Evolutionary conservation across 108 stramenopile genomes (phyloP).

Genomic region (Halocafeteria seosinensis): DNA sequence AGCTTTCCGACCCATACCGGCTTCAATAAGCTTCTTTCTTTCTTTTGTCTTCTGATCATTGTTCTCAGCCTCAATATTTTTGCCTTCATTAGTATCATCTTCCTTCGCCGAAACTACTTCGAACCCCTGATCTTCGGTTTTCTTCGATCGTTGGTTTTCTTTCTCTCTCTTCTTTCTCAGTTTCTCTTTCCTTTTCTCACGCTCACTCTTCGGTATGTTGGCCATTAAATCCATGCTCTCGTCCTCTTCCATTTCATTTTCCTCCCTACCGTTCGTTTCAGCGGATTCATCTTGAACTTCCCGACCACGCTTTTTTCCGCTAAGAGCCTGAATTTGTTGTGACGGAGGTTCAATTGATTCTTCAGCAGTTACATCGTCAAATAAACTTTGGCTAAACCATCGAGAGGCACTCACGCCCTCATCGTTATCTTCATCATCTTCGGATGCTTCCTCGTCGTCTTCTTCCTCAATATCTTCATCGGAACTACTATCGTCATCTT

Average conservation of each 20-base stretch:
- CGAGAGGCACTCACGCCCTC: too few relatives aligned
- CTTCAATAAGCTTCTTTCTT: background rate
- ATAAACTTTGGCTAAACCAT: too few relatives aligned
- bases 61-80: background rate
- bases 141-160: background rate
- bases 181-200: constrained; percentile 79
- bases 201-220: constrained; percentile 30
- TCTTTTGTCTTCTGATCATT: too few relatives aligned
- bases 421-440: too few relatives aligned
- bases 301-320: too few relatives aligned
- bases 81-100: constrained; percentile 26
- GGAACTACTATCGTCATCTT: constrained; percentile 27
- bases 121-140: background rate
- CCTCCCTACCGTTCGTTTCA: background rate
- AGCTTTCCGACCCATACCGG: constrained; percentile 20
- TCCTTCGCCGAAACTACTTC: background rate
- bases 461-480: too few relatives aligned
- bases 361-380: too few relatives aligned
- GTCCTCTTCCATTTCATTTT: constrained; percentile 40
- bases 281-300: too few relatives aligned
- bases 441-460: too few relatives aligned
- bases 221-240: constrained; percentile 69
- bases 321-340: too few relatives aligned
- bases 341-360: too few relatives aligned
- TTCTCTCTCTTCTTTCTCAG: constrained; percentile 40